These are phyloP conservation scores for Leptographium flavum DNA, from an alignment of 2,329 filamentous ascomycete genomes.

Conservation along the genomic window DNA sequence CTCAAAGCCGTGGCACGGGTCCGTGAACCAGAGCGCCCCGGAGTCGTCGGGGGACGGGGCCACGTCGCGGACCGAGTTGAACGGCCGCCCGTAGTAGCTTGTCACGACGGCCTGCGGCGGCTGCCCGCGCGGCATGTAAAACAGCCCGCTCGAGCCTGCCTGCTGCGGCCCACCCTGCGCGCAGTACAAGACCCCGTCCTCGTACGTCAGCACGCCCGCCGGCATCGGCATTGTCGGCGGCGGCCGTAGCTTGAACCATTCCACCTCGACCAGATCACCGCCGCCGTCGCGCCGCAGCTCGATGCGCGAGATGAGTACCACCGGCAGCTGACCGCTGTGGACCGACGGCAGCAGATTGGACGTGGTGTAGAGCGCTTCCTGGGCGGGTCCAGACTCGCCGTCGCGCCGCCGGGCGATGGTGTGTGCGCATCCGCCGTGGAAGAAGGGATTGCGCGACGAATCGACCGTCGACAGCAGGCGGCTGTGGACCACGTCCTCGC, in stretches of 20 bases:
- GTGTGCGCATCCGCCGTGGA: constrained; percentile 29
- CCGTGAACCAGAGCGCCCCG: constrained; percentile 35
- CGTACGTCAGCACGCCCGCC: constrained; percentile 51
- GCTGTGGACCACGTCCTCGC: constrained; percentile 20
- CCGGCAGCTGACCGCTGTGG: constrained; percentile 22
- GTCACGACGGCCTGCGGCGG: constrained; percentile 23
- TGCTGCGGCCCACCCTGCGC: constrained; percentile 12
- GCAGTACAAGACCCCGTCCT: constrained; percentile 18
- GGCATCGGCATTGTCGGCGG: constrained; percentile 30
- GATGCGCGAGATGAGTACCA: constrained; percentile 30
- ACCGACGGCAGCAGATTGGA: constrained; percentile 26
- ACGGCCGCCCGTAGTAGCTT: constrained; percentile 27
- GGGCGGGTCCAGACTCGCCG: not conserved
- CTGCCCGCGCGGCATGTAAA: constrained; percentile 19
- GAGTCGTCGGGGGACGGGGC: constrained; percentile 21
- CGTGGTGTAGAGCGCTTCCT: constrained; percentile 30
- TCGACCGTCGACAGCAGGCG: constrained; percentile 26
- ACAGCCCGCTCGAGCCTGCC: constrained; percentile 23
- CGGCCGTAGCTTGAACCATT: constrained; percentile 27
- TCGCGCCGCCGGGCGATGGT: constrained; percentile 12
- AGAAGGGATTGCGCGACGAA: constrained; percentile 28
- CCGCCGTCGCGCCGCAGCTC: constrained; percentile 16
- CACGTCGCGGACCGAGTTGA: constrained; percentile 32
- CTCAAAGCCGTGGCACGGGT: constrained; percentile 28
- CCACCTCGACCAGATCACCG: constrained; percentile 16